phyloP scores from a whole-genome alignment of 176 grass and related monocot genomes.

The Olyra latifolia region DNA sequence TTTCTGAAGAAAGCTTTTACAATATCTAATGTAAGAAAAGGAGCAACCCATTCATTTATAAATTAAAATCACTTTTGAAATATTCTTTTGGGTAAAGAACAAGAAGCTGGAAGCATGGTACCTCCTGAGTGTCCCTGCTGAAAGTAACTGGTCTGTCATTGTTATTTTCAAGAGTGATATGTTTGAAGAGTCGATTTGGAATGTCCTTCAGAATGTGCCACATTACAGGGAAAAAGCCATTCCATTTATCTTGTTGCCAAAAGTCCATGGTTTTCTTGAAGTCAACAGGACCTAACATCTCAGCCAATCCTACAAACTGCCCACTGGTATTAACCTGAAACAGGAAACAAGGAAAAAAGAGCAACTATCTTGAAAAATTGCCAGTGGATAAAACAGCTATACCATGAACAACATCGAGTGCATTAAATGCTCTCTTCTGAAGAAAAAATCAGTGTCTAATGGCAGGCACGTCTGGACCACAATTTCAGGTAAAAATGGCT shows the following conservation, averaged over 20 bases:
- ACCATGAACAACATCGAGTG: background rate
- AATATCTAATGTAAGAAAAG: background rate
- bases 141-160: constrained; percentile 68
- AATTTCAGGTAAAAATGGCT: constrained; percentile 23
- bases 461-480: background rate
- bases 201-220: constrained; percentile 92
- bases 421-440: constrained; percentile 11
- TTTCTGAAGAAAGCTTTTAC: background rate
- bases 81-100: background rate
- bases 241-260: constrained; percentile 74
- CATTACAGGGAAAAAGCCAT: constrained; percentile 76
- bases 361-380: background rate
- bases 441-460: constrained; percentile 19
- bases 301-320: constrained; percentile 92
- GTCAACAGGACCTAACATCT: constrained; percentile 88
- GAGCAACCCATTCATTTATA: constrained; percentile 5
- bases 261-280: constrained; percentile 86
- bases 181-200: constrained; percentile 61
- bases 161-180: constrained; percentile 92
- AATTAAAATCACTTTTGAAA: background rate
- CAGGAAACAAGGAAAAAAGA: constrained; percentile 9
- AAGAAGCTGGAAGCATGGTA: constrained; percentile 33
- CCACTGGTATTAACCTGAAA: constrained; percentile 91
- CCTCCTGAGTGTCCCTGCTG: constrained; percentile 89
- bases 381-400: background rate